These are phyloP conservation scores for Solanum habrochaites DNA, from an alignment of 257 asterid genomes.

Conservation along the genomic window DNA sequence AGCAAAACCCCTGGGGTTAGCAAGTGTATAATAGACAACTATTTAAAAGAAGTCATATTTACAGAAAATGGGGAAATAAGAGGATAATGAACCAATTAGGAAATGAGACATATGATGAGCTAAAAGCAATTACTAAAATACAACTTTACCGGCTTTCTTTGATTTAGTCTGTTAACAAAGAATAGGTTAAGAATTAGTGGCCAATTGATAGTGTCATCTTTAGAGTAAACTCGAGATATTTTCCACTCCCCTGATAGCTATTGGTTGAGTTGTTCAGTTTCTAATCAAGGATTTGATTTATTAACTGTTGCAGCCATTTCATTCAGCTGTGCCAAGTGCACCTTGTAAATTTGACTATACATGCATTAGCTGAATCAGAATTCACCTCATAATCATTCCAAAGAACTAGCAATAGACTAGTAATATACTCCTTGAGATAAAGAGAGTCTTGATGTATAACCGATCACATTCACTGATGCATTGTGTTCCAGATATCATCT, in stretches of 20 bases:
- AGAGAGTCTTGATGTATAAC: background rate
- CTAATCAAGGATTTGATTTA: background rate
- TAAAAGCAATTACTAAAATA: background rate
- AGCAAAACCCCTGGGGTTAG: conserved; percentile 13
- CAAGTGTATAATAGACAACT: conserved; percentile 1
- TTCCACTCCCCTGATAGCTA: background rate
- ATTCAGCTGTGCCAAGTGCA: background rate
- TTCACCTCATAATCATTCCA: background rate
- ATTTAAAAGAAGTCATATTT: background rate
- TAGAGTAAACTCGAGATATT: background rate
- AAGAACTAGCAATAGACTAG: background rate
- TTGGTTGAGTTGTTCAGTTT: background rate
- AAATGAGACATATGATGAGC: background rate
- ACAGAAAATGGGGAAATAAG: background rate
- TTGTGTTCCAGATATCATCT: background rate
- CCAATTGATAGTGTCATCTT: background rate
- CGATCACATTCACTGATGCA: background rate
- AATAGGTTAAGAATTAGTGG: background rate
- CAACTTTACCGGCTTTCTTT: background rate
- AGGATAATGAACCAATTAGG: background rate
- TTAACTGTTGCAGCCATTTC: background rate
- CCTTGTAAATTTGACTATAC: background rate
- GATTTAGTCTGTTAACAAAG: background rate
- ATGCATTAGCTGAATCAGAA: background rate
- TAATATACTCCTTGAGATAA: background rate